A percentile compares a stretch with the other conserved stretches of the same genome.
Conservation (phyloP, 345 rosid species). For the Populus nigra region DNA sequence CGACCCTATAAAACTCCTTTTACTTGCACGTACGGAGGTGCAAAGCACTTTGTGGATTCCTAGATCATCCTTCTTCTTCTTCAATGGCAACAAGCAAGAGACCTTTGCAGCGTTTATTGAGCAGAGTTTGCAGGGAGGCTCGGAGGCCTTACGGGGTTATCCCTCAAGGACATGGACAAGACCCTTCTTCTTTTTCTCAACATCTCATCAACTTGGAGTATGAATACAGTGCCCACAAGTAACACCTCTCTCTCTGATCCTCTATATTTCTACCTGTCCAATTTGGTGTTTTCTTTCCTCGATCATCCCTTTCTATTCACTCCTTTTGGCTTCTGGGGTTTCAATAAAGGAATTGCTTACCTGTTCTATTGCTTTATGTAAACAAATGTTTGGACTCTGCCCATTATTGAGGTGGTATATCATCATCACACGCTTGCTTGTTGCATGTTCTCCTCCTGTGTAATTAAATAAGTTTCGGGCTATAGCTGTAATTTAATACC, state of each 20-base stretch:
- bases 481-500: too few relatives aligned
- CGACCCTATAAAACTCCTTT: too few relatives aligned
- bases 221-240: conserved; percentile 94
- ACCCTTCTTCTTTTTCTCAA: conserved; percentile 45
- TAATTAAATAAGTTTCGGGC: too few relatives aligned
- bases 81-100: conserved; percentile 13
- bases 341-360: background rate
- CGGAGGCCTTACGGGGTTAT: conserved; percentile 43
- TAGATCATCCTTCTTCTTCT: too few relatives aligned
- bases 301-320: background rate
- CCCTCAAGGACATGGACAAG: conserved; percentile 27
- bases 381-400: background rate
- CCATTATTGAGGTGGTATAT: background rate
- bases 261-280: background rate
- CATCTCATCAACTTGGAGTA: conserved; percentile 67
- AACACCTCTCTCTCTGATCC: background rate
- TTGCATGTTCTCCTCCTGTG: too few relatives aligned
- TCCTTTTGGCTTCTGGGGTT: conserved; percentile 22
- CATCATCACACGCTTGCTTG: too few relatives aligned
- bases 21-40: too few relatives aligned
- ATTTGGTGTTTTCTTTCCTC: background rate
- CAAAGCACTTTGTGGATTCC: too few relatives aligned
- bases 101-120: conserved; percentile 12
- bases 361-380: background rate
- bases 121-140: conserved; percentile 11